Evolutionary conservation across 1,139 yeast genomes (phyloP).

Genomic region (Kodamaea sp.): DNA sequence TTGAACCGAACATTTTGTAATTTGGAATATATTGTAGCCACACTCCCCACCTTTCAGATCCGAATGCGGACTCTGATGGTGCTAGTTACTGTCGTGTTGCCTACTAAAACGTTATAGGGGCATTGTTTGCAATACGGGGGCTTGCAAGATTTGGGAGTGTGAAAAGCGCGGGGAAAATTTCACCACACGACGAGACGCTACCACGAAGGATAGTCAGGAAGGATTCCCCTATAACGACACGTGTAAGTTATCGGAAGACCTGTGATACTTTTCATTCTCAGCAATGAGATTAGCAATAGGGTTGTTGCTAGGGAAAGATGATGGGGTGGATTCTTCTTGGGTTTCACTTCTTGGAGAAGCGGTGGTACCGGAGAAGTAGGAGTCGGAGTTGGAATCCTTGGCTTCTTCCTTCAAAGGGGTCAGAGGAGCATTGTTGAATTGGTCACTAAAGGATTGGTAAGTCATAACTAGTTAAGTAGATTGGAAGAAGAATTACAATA

Average conservation of each 20-base stretch:
- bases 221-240: slow-evolving; percentile 34
- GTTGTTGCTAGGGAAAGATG: slow-evolving; percentile 11
- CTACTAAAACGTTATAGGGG: too few relatives aligned
- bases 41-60: too few relatives aligned
- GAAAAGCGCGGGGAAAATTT: too few relatives aligned
- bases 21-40: too few relatives aligned
- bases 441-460: slow-evolving; percentile 17
- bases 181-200: too few relatives aligned
- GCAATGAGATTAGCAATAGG: slow-evolving; percentile 20
- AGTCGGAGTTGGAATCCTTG: slow-evolving; percentile 9
- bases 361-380: slow-evolving; percentile 13
- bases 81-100: too few relatives aligned
- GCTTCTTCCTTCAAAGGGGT: slow-evolving; percentile 16
- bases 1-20: too few relatives aligned
- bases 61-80: too few relatives aligned
- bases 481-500: too few relatives aligned
- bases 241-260: slow-evolving; percentile 34
- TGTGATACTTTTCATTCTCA: slow-evolving; percentile 24
- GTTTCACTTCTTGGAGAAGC: slow-evolving; percentile 10
- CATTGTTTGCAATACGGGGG: too few relatives aligned
- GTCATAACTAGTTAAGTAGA: slow-evolving; percentile 11
- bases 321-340: slow-evolving; percentile 9
- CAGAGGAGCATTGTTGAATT: slow-evolving; percentile 19
- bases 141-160: too few relatives aligned
- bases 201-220: too few relatives aligned